Percentiles rank a stretch among this genome's conserved stretches.
These are phyloP conservation scores for Sporothrix brunneoviolacea DNA, from an alignment of 2,329 filamentous ascomycete genomes.

Conservation along the genomic window DNA sequence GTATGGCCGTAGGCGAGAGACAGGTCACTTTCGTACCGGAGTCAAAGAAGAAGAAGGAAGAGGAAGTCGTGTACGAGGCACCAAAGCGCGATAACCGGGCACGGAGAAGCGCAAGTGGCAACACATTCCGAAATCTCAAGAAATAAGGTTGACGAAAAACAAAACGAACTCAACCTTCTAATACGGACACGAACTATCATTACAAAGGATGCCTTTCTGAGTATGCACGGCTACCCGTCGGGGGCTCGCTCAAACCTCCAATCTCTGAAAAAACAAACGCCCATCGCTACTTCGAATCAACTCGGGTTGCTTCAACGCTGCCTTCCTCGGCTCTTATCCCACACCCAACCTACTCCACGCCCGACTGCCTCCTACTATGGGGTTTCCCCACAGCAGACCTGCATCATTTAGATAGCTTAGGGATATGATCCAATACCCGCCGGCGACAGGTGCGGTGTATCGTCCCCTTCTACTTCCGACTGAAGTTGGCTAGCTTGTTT, in stretches of 20 bases:
- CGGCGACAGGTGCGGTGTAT: too few species aligned
- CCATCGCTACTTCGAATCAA: too few species aligned
- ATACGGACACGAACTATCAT: not conserved
- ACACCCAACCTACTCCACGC: too few species aligned
- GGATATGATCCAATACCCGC: too few species aligned
- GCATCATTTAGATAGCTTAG: too few species aligned
- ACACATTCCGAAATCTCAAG: slow-evolving; percentile 61
- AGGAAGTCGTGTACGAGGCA: slow-evolving; percentile 24
- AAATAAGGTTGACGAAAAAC: slow-evolving; percentile 4
- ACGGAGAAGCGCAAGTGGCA: slow-evolving; percentile 67
- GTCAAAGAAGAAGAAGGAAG: slow-evolving; percentile 43
- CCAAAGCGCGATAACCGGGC: slow-evolving; percentile 30
- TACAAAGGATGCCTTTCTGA: not conserved
- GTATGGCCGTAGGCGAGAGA: slow-evolving; percentile 53
- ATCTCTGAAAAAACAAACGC: too few species aligned
- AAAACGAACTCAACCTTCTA: not conserved
- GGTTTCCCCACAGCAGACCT: too few species aligned
- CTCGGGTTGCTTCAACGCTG: too few species aligned
- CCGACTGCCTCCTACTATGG: too few species aligned
- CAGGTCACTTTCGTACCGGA: slow-evolving; percentile 68
- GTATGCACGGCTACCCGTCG: too few species aligned
- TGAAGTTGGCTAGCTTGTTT: slow-evolving; percentile 19
- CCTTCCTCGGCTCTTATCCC: too few species aligned
- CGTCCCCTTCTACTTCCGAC: slow-evolving; percentile 29
- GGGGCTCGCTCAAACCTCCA: too few species aligned